Base-by-base conservation (phyloP, 1,139 yeast species). In the Yamadazyma pseudoaaseri region DNA sequence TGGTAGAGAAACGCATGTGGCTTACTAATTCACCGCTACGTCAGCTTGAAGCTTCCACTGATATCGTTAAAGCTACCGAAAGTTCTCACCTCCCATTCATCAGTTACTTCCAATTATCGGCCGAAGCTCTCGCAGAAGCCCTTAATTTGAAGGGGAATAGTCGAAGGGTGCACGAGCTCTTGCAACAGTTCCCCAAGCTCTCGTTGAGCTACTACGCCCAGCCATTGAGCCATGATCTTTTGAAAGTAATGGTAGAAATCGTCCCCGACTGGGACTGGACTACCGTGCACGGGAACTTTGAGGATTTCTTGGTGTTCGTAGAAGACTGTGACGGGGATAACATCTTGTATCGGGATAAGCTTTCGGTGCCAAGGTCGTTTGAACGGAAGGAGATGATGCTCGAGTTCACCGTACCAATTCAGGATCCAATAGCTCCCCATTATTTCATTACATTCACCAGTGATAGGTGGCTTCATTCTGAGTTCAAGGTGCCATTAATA, bases 1-100 rank as follows among this genome's bases (percentile, higher is more conserved):
- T 86, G 80, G 83, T 86, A 12, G 95, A 85, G 37, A 73, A 69
- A 37, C 65, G 96, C 36, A 70, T 86, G 65, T 94, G 99, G 99
- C 51, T 79, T 10, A 78, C 92, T 0, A 83, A 79, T 44, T 77
- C 96, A 0, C 97, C 98, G 0, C 74, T 94, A 39, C 67, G 97
- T 41, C 98, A 92, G 51, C 89, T 86, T 53, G 53, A 59, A 12
- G 86, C 81, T 20, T 94, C 96, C 0, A 43, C 47, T 0, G 94
- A 83, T 31, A 73, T 90, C 4, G 72, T 92, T 5, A 70, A 72
- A 39, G 81, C 83, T 27, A 78, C 89, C 0, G 98, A 94, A 54
- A 74, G 81, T 16, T 83, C 96, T 0, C 81, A 81, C 44, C 63
- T 87, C 39, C 96, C 96, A 0, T 92, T 96, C 89, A 58, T 71